Evolutionary conservation across 495 filamentous ascomycete genomes (phyloP).

Genomic region (Penicillium fimorum): DNA sequence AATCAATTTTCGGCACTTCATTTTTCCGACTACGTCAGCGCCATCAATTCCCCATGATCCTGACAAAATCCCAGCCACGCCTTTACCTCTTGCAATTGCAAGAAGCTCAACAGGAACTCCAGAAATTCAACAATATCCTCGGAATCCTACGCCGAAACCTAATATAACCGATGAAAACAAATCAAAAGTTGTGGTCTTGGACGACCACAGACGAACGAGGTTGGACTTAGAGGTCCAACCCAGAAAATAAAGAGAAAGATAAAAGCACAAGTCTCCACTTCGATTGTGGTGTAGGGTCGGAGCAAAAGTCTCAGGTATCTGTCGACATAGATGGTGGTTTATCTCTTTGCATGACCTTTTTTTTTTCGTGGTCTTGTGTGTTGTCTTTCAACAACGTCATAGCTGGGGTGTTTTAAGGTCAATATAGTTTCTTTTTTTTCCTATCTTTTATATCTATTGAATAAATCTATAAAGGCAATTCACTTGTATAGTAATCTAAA

Average conservation of each 20-base stretch:
- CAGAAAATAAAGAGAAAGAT: background rate
- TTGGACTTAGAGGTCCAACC: background rate
- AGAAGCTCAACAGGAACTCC: constrained; percentile 1
- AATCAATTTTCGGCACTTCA: background rate
- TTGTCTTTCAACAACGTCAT: constrained; percentile 15
- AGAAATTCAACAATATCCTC: constrained; percentile 13
- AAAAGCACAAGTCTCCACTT: background rate
- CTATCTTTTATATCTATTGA: background rate
- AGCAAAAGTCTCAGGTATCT: constrained; percentile 3
- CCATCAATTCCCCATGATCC: background rate
- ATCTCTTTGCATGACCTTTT: constrained; percentile 12
- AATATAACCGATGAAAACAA: background rate
- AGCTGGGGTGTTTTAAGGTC: constrained; percentile 10
- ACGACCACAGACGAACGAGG: constrained; percentile 7
- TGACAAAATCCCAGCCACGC: background rate
- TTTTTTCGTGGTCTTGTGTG: constrained; percentile 4
- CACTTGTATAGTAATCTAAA: background rate
- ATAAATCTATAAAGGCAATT: background rate
- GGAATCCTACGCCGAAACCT: background rate
- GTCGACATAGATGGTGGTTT: constrained; percentile 6
- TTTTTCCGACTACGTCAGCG: background rate
- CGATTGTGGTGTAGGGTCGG: background rate
- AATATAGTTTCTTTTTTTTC: background rate
- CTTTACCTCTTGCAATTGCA: constrained; percentile 1
- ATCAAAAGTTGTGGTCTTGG: constrained; percentile 1